Conservation (phyloP, 2,329 filamentous ascomycete species). For the Epichloe baconii region DNA sequence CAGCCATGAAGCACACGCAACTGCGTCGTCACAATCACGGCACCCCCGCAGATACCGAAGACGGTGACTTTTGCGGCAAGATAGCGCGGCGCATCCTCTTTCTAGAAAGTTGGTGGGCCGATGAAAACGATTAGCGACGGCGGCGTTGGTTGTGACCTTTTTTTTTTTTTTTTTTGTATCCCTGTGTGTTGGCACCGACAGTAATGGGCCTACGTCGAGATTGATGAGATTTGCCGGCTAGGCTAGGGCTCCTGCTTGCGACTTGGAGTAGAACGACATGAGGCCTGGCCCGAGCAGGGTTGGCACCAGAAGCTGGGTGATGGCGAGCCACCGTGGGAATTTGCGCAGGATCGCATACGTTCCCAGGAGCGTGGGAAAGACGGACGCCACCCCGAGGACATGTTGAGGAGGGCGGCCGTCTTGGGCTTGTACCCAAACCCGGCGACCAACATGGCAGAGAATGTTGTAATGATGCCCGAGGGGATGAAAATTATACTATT, state of each 20-base stretch:
- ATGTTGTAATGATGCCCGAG: too few relatives aligned
- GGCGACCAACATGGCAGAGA: slow-evolving; percentile 15
- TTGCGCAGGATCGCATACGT: slow-evolving; percentile 14
- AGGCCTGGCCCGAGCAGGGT: slow-evolving; percentile 14
- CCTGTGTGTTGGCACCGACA: slow-evolving; percentile 31
- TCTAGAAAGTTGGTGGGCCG: slow-evolving; percentile 12
- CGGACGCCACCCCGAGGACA: slow-evolving; percentile 13
- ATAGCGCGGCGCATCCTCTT: slow-evolving; percentile 35
- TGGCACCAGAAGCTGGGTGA: slow-evolving; percentile 12
- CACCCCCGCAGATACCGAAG: too few relatives aligned
- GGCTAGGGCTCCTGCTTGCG: slow-evolving; percentile 18
- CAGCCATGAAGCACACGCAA: too few relatives aligned
- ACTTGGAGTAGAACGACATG: slow-evolving; percentile 14
- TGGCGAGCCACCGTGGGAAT: slow-evolving; percentile 16
- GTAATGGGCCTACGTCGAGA: slow-evolving; percentile 27
- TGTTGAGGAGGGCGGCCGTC: slow-evolving; percentile 34
- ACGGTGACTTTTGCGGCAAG: too few relatives aligned
- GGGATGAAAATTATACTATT: slow-evolving; percentile 4
- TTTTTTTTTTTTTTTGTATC: slow-evolving; percentile 27
- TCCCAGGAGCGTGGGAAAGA: slow-evolving; percentile 11
- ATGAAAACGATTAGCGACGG: slow-evolving; percentile 30
- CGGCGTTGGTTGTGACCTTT: slow-evolving; percentile 26
- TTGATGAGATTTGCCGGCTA: slow-evolving; percentile 18
- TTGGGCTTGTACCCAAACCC: slow-evolving; percentile 22
- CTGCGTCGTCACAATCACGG: too few relatives aligned